Percentiles rank a stretch among this genome's conserved stretches.
phyloP scores from a whole-genome alignment of 352 stramenopile species.

The Phytophthora cactorum region DNA sequence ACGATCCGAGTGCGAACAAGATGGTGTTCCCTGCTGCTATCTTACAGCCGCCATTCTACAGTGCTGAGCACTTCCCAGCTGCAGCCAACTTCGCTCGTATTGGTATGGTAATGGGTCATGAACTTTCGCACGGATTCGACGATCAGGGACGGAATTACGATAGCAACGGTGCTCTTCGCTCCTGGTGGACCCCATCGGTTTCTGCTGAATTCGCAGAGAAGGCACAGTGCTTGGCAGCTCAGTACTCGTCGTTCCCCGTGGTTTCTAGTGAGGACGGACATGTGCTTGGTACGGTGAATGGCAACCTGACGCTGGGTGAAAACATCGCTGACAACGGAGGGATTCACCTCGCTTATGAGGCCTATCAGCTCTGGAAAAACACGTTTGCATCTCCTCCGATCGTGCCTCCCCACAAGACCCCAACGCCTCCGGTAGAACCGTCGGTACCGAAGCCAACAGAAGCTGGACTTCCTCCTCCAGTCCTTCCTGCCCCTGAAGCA shows the following conservation, averaged over 20 bases:
- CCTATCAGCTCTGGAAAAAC: constrained; percentile 71
- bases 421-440: constrained; percentile 1
- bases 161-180: constrained; percentile 82
- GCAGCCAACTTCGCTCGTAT: constrained; percentile 94
- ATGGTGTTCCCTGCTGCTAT: constrained; percentile 96
- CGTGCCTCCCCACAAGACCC: constrained; percentile 1
- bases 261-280: constrained; percentile 40
- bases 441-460: constrained; percentile 9
- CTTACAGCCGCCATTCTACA: constrained; percentile 86
- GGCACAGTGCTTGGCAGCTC: constrained; percentile 57
- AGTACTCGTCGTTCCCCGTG: constrained; percentile 70
- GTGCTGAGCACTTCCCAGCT: constrained; percentile 74
- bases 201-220: constrained; percentile 56
- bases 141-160: constrained; percentile 92
- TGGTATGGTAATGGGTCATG: constrained; percentile 93
- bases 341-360: constrained; percentile 84
- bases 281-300: constrained; percentile 78
- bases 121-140: constrained; percentile 95
- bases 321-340: constrained; percentile 93
- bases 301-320: constrained; percentile 91
- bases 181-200: constrained; percentile 90
- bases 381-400: constrained; percentile 17
- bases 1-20: constrained; percentile 76
- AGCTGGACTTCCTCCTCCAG: constrained; percentile 12
- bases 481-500: constrained; percentile 20